Evolutionary conservation across 768 basidiomycete genomes (phyloP).

Genomic region (Strobilomyces confusus): DNA sequence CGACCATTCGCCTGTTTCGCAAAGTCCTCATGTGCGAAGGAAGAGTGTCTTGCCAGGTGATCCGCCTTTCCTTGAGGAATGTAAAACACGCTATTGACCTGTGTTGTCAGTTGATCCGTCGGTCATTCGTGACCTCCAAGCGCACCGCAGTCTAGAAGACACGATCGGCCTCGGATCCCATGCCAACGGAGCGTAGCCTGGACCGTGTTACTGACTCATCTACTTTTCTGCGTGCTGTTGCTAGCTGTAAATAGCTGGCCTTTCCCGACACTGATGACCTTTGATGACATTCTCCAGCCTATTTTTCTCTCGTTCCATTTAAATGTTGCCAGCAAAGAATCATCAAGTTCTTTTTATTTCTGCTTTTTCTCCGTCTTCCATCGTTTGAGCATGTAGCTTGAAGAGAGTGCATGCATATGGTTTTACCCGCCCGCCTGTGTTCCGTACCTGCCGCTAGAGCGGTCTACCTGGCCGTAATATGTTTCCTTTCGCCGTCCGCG

Average conservation of each 20-base stretch:
- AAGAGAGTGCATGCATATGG: slow-evolving; percentile 26
- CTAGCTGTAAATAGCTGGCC: slow-evolving; percentile 24
- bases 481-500: not conserved
- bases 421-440: slow-evolving; percentile 19
- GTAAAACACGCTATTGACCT: slow-evolving; percentile 13
- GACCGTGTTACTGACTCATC: slow-evolving; percentile 13
- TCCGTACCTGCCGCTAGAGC: slow-evolving; percentile 27
- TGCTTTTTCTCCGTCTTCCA: slow-evolving; percentile 2
- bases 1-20: slow-evolving; percentile 53
- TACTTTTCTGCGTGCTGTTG: slow-evolving; percentile 14
- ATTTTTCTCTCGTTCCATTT: slow-evolving; percentile 12
- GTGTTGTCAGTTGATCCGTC: slow-evolving; percentile 70
- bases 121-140: slow-evolving; percentile 83
- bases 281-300: slow-evolving; percentile 27
- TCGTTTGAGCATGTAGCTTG: slow-evolving; percentile 24
- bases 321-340: slow-evolving; percentile 17
- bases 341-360: slow-evolving; percentile 13
- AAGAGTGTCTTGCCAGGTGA: slow-evolving; percentile 92
- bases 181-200: slow-evolving; percentile 27
- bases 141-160: slow-evolving; percentile 79
- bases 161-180: slow-evolving; percentile 30
- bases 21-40: slow-evolving; percentile 81
- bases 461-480: slow-evolving; percentile 13
- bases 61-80: slow-evolving; percentile 8
- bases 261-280: slow-evolving; percentile 24